Conservation (phyloP, 2,329 filamentous ascomycete species). For the Fusarium agapanthi region DNA sequence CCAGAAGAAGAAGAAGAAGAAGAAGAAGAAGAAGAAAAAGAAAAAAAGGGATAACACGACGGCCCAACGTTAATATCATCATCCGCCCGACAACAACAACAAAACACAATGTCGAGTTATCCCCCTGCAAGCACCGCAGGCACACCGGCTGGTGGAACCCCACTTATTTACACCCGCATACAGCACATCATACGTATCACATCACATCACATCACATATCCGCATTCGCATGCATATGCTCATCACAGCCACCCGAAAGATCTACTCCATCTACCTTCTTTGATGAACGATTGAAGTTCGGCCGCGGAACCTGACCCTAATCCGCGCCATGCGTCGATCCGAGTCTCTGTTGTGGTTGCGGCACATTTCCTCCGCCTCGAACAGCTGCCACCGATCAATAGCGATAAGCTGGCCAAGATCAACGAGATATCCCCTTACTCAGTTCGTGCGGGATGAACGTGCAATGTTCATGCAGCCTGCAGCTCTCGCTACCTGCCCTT, state of each 20-base stretch:
- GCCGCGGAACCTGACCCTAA: slow-evolving; percentile 13
- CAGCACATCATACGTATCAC: slow-evolving; percentile 31
- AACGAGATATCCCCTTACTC: background rate
- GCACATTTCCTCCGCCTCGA: slow-evolving; percentile 13
- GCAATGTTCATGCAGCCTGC: slow-evolving; percentile 20
- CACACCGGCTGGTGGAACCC: slow-evolving; percentile 11
- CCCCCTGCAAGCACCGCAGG: slow-evolving; percentile 29
- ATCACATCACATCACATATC: slow-evolving; percentile 33
- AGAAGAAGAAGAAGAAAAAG: no score
- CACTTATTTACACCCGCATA: slow-evolving; percentile 20
- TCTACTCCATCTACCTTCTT: slow-evolving; percentile 7
- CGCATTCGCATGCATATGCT: slow-evolving; percentile 34
- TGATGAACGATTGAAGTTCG: slow-evolving; percentile 21
- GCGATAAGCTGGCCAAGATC: background rate
- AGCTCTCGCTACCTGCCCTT: background rate
- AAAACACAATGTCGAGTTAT: slow-evolving; percentile 3
- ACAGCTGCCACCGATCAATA: background rate
- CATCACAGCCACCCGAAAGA: slow-evolving; percentile 38
- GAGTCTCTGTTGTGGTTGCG: slow-evolving; percentile 31
- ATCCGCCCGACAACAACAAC: slow-evolving; percentile 29
- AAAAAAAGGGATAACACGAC: background rate
- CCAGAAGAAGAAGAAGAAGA: background rate
- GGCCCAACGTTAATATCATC: slow-evolving; percentile 15
- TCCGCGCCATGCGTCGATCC: slow-evolving; percentile 32
- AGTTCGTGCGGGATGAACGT: background rate